Evolutionary conservation across 352 stramenopile species (phyloP), one percentile per base, ranked within the genome.

Genomic region (Phytopythium delawarense): DNA sequence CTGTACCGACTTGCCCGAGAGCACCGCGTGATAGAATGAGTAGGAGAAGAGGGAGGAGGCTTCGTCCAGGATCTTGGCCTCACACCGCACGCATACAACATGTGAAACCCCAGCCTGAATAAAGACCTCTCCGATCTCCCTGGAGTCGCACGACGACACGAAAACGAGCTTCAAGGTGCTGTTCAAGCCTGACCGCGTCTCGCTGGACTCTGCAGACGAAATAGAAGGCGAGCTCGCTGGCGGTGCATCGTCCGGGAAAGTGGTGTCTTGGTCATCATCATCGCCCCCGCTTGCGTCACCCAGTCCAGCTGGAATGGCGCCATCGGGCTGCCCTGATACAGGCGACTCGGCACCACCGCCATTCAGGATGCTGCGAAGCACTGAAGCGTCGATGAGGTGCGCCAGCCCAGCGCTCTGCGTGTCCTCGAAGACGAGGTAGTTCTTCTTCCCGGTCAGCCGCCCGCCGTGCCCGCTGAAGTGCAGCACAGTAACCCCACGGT

Each of bases 401-500:
- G 80, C 81, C 0, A 93, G 56, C 0, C 84, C 84, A 16, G 75
- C 86, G 34, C 71, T 63, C 30, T 89, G 78, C 16, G 80, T 85
- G 70, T 93, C 84, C 69, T 93, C 84, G 44, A 93, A 91, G 56
- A 93, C 68, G 44, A 93, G 72, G 46, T 67, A 88, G 61, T 87
- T 82, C 16, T 60, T 82, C 58, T 79, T 72, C n/a, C 78, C 84
- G n/a, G 76, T 71, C 57, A 91, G 72, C 20, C 78, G 76, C 0
- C 84, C 84, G 32, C 84, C 82, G 35, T 93, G 84, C 13, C 81
- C 84, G 60, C 84, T 93, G 44, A 93, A 93, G 58, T 93, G 84
- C 32, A 93, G 63, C 63, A 88, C 81, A 0, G 82, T 89, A 9
- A 89, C 81, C 1, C 84, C 79, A 9, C 84, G 80, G 52, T 93